Evolutionary conservation across 2,329 filamentous ascomycete species (phyloP).

Genomic region (Tricladium varicosporioides): DNA sequence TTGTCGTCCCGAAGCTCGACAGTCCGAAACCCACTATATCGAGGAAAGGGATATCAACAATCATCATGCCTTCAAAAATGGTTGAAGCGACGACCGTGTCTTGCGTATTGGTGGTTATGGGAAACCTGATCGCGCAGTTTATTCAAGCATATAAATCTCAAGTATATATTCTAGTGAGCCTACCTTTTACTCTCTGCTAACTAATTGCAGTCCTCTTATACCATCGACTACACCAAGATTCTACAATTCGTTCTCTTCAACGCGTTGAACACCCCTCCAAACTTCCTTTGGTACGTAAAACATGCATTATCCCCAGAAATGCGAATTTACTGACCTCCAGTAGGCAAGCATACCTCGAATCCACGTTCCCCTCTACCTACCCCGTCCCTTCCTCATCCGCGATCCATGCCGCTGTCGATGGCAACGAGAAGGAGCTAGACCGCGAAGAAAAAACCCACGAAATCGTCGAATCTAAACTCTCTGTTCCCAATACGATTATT

Average conservation of each 20-base stretch:
- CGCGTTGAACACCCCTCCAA: constrained; percentile 72
- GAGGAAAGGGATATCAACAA: no score
- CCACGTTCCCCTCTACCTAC: constrained; percentile 64
- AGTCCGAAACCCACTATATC: no score
- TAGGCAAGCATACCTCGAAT: constrained; percentile 77
- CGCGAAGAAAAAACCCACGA: constrained; percentile 42
- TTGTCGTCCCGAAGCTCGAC: no score
- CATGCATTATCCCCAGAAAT: neutral
- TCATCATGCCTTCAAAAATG: no score
- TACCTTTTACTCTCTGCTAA: constrained; percentile 4
- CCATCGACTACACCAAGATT: constrained; percentile 65
- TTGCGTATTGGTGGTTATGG: no score
- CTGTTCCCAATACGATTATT: constrained; percentile 60
- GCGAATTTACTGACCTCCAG: neutral
- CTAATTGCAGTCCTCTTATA: constrained; percentile 50
- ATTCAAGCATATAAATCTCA: constrained; percentile 60
- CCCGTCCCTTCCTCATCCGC: constrained; percentile 42
- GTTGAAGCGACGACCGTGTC: no score
- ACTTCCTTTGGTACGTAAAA: constrained; percentile 70
- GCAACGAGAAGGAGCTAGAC: constrained; percentile 41
- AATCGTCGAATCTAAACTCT: constrained; percentile 51
- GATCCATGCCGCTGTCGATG: constrained; percentile 39
- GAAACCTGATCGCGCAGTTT: constrained; percentile 52
- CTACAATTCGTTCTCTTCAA: constrained; percentile 77
- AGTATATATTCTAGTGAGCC: constrained; percentile 41